Conservation (phyloP, 2,329 filamentous ascomycete genomes). For the Stachybotrys chartarum region DNA sequence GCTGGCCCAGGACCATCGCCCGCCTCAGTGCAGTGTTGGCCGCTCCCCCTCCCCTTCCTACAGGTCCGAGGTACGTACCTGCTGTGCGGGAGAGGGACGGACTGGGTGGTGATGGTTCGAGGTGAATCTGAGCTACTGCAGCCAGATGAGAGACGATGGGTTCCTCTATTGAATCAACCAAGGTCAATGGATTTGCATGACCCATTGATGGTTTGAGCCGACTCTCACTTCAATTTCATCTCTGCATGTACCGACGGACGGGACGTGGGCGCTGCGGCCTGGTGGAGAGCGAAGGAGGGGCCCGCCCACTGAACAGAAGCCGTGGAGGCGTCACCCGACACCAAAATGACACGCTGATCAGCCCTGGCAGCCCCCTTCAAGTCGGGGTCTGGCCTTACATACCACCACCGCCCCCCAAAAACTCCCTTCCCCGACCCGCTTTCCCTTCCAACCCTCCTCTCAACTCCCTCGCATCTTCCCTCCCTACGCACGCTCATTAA, state of each 20-base stretch:
- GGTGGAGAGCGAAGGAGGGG: background rate
- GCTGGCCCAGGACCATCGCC: too few relatives aligned
- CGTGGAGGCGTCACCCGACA: background rate
- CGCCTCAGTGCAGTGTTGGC: too few relatives aligned
- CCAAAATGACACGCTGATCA: background rate
- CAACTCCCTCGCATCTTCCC: background rate
- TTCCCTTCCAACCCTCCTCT: conserved; percentile 3
- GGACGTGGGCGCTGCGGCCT: background rate
- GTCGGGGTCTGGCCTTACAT: background rate
- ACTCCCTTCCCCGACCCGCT: background rate
- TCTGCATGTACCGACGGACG: background rate
- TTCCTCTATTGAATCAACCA: background rate
- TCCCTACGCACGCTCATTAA: background rate
- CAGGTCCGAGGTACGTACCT: background rate
- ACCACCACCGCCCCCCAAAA: background rate
- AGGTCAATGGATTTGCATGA: background rate
- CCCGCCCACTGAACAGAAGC: background rate
- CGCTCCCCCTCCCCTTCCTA: background rate
- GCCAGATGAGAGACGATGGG: background rate
- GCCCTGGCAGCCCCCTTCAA: background rate
- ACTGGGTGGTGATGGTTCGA: background rate
- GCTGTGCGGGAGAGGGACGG: background rate
- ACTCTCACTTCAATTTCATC: too few relatives aligned
- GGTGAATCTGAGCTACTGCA: background rate
- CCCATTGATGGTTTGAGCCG: background rate